phyloP scores from a whole-genome alignment of 73 alveolate genomes.

The Paramecium sexaurelia region DNA sequence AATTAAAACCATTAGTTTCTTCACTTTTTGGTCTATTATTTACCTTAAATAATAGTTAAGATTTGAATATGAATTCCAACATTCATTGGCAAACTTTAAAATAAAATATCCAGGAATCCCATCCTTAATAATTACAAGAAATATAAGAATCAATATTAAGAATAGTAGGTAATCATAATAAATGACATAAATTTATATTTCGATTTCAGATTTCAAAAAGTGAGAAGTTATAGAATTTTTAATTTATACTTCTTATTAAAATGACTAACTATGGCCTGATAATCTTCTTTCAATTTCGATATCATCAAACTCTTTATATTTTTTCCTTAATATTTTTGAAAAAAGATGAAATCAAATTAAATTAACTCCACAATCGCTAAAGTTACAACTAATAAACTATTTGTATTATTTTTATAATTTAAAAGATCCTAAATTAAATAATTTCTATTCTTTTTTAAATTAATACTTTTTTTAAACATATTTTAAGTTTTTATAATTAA shows the following conservation, averaged over 20 bases:
- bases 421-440: too few relatives aligned
- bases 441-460: background rate
- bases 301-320: background rate
- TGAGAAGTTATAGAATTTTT: background rate
- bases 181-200: slow-evolving; percentile 19
- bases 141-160: slow-evolving; percentile 15
- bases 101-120: background rate
- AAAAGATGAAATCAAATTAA: too few relatives aligned
- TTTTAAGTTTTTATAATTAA: background rate
- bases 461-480: background rate
- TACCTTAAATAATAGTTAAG: slow-evolving; percentile 13
- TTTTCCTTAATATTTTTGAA: too few relatives aligned
- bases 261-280: slow-evolving; percentile 1
- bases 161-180: slow-evolving; percentile 27
- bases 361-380: slow-evolving; percentile 7
- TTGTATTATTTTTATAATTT: too few relatives aligned
- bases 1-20: background rate
- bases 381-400: background rate
- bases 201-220: slow-evolving; percentile 12
- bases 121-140: background rate
- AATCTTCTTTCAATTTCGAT: background rate
- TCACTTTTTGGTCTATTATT: background rate
- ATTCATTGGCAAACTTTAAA: slow-evolving; percentile 6
- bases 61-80: slow-evolving; percentile 16
- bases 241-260: background rate